Evolutionary conservation across 495 filamentous ascomycete genomes (phyloP).

Genomic region (Penicillium dipodomyicola): DNA sequence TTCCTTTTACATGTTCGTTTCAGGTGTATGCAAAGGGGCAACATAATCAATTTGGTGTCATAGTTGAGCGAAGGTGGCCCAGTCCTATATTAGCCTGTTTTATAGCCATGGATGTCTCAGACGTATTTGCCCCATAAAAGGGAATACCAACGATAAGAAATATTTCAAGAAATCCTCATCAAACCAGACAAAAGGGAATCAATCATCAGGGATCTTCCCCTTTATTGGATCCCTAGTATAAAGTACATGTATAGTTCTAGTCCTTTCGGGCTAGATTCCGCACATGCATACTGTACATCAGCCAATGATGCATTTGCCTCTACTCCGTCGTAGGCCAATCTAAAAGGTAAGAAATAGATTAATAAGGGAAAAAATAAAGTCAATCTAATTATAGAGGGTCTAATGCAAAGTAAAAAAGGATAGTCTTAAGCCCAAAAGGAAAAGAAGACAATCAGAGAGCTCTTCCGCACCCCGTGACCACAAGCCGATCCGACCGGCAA

Average conservation of each 20-base stretch:
- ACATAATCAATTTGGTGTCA: not conserved
- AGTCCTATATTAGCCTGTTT: not conserved
- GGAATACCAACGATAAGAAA: not conserved
- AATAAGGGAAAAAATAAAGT: not conserved
- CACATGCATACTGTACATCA: constrained; percentile 4
- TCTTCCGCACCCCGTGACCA: constrained; percentile 30
- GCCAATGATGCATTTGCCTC: not conserved
- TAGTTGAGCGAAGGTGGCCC: not conserved
- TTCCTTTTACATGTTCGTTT: not conserved
- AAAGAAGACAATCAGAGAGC: constrained; percentile 10
- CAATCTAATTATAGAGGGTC: constrained; percentile 4
- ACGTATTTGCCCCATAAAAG: not conserved
- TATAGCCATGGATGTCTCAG: constrained; percentile 2
- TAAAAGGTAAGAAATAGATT: not conserved
- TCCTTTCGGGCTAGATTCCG: constrained; percentile 7
- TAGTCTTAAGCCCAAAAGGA: not conserved
- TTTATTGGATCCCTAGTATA: not conserved
- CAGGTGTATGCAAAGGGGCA: not conserved
- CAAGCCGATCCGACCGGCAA: constrained; percentile 25
- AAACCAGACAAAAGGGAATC: not conserved
- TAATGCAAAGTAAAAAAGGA: not conserved
- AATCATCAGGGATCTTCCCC: not conserved
- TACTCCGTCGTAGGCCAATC: not conserved
- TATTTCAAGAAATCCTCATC: not conserved
- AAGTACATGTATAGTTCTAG: not conserved